phyloP scores from a whole-genome alignment of 2,329 filamentous ascomycete genomes.

The Hypoxylon sp. region DNA sequence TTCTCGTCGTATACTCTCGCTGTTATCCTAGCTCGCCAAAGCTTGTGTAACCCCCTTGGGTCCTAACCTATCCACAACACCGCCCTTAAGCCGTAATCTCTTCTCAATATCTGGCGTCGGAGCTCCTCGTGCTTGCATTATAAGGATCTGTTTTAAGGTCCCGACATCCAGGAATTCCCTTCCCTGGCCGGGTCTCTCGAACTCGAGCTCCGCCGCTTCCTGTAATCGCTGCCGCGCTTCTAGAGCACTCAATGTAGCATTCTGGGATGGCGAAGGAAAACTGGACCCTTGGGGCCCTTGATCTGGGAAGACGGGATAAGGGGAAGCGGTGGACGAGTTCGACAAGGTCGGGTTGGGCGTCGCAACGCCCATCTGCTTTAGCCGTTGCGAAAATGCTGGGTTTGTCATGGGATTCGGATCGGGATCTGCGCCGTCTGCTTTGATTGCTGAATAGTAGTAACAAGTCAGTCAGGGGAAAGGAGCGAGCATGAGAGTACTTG shows the following conservation, averaged over 20 bases:
- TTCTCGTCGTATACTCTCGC: not conserved
- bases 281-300: conserved; percentile 35
- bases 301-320: conserved; percentile 27
- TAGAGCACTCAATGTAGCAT: conserved; percentile 65
- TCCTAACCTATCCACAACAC: conserved; percentile 64
- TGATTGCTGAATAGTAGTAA: conserved; percentile 57
- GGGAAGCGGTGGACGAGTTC: conserved; percentile 63
- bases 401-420: conserved; percentile 56
- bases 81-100: conserved; percentile 61
- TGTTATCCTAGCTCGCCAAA: conserved; percentile 41
- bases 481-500: not conserved
- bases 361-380: conserved; percentile 69
- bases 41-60: conserved; percentile 59
- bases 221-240: conserved; percentile 64
- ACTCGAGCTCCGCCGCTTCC: conserved; percentile 61
- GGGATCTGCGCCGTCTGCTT: conserved; percentile 60
- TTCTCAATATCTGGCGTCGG: conserved; percentile 62
- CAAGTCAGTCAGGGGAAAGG: conserved; percentile 26
- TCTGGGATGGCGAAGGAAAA: conserved; percentile 53
- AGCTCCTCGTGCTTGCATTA: conserved; percentile 61
- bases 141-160: conserved; percentile 63
- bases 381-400: conserved; percentile 65
- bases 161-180: conserved; percentile 65
- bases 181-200: conserved; percentile 60
- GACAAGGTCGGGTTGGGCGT: conserved; percentile 69